Base-by-base conservation (phyloP, 2,329 filamentous ascomycete species). In the Sporothrix euskadiensis region DNA sequence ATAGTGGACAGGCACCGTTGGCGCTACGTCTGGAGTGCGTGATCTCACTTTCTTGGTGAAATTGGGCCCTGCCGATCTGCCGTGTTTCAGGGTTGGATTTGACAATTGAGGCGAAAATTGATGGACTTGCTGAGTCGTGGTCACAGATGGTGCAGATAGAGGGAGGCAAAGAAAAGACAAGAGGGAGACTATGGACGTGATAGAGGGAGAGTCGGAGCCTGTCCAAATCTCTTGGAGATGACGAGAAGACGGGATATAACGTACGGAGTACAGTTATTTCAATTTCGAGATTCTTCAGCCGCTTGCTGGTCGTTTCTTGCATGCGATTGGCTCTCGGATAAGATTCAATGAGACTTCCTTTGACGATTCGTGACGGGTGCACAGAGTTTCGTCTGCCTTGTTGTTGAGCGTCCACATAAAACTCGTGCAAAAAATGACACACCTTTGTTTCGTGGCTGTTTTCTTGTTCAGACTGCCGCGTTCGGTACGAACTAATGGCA, bases 21-120 rank as follows among this genome's bases (percentile, higher is more conserved):
- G 49, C 71, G 52, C 71, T 72, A 68, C 44, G 16, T 41, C 19
- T 6, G 8, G 41, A 69, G n/a, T 44, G 61, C 32, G 26, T 22
- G 32, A 72, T 66, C 70, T 52, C 49, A 32, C n/a, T 52, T 49
- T 16, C 10, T 14, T 57, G 32, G 22, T 30, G 69, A 68, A 59
- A 72, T 72, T 66, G 69, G 49, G 49, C 56, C 39, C 61, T 74
- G 73, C 65, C 69, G 73, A 74, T 74, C 73, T 69, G 73, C 73
- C 71, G 73, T 69, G 73, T 74, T 72, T 74, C 69, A 74, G 73
- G 73, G 57, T 63, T 47, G 39, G 30, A 35, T 35, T 35, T 35
- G 35, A 35, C 35, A 35, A 66, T 47, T 30, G 61, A 44, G 59
- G 44, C 59, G 39, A 30, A 39, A 39, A 44, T 44, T 44, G 30